These are phyloP conservation scores for Euphorbia corollata DNA, from an alignment of 441 rosid species.

Conservation along the genomic window DNA sequence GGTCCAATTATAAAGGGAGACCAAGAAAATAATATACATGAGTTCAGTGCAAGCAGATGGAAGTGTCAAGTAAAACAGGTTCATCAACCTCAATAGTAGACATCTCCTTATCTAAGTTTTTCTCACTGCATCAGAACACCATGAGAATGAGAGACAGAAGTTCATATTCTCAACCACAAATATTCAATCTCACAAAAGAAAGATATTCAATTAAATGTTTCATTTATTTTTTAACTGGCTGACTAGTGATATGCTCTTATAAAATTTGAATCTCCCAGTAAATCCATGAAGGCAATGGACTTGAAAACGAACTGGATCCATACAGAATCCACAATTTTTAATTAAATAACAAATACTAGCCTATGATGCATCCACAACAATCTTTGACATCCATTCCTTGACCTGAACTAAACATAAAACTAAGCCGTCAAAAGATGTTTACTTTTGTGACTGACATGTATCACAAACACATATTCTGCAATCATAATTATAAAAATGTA, in stretches of 20 bases:
- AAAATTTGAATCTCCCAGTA: background rate
- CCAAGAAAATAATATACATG: background rate
- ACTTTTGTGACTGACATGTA: background rate
- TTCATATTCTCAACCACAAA: background rate
- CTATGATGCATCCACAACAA: background rate
- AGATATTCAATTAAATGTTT: background rate
- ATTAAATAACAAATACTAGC: background rate
- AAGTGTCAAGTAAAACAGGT: background rate
- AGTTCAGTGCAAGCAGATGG: background rate
- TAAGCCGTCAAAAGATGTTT: background rate
- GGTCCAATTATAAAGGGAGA: background rate
- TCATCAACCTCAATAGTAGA: background rate
- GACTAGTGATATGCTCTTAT: background rate
- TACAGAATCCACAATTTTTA: background rate
- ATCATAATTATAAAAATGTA: no score
- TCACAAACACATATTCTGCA: background rate
- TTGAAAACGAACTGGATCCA: background rate
- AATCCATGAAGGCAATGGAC: background rate
- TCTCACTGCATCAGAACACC: background rate
- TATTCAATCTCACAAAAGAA: background rate
- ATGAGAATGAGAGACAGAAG: background rate
- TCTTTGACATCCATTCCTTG: background rate
- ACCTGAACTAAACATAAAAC: background rate
- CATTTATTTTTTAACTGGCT: background rate
- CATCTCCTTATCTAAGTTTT: background rate